These are phyloP conservation scores for Oenanthe sinensis DNA, from an alignment of 129 eudicot species.

Conservation along the genomic window DNA sequence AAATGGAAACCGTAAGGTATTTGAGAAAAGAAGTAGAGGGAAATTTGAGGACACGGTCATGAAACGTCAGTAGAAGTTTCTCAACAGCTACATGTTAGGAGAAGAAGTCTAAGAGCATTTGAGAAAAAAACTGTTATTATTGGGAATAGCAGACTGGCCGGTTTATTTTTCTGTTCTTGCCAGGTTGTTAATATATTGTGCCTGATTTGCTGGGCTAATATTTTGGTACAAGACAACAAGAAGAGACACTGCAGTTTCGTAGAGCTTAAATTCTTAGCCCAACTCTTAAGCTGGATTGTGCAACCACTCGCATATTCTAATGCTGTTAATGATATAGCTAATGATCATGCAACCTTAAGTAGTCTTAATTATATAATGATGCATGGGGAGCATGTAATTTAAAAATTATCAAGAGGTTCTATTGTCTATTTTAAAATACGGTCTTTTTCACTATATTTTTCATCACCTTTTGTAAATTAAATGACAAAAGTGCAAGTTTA, in stretches of 20 bases:
- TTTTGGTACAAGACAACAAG: neutral
- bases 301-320: neutral
- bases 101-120: neutral
- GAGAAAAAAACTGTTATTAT: neutral
- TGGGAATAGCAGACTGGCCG: slow-evolving; percentile 9
- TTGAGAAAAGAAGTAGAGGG: neutral
- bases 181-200: neutral
- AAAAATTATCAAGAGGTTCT: neutral
- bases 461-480: neutral
- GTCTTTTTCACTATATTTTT: neutral
- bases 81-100: neutral
- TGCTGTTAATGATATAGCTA: slow-evolving; percentile 7
- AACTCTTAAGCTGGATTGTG: neutral
- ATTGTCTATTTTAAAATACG: neutral
- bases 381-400: neutral
- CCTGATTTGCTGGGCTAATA: neutral
- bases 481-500: neutral
- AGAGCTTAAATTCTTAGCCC: neutral
- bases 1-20: neutral
- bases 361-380: neutral
- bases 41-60: neutral
- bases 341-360: neutral
- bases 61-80: slow-evolving; percentile 7
- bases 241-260: neutral
- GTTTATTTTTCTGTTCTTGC: neutral